A percentile compares a stretch with the other conserved stretches of the same genome.
These are phyloP conservation scores for Pseudocercospora macadamiae DNA, from an alignment of 2,329 filamentous ascomycete genomes.

Conservation along the genomic window DNA sequence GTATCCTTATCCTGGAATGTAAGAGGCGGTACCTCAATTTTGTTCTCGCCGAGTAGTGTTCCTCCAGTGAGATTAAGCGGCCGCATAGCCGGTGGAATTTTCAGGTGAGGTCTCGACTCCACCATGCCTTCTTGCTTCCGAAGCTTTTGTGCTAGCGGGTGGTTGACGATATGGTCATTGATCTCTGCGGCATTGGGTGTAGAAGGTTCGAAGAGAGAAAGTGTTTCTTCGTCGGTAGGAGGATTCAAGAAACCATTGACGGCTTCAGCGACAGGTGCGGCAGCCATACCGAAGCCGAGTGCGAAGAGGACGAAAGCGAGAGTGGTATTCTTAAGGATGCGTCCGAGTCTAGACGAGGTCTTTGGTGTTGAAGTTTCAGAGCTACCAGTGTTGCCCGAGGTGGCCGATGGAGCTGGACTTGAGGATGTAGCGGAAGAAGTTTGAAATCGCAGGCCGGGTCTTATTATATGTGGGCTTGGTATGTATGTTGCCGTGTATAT, in stretches of 20 bases:
- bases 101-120: conserved; percentile 84
- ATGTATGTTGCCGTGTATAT: conserved; percentile 20
- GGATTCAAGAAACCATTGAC: conserved; percentile 56
- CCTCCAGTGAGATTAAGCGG: conserved; percentile 79
- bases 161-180: conserved; percentile 73
- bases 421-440: conserved; percentile 10
- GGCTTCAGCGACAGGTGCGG: conserved; percentile 55
- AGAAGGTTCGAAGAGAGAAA: conserved; percentile 64
- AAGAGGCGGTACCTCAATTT: conserved; percentile 79
- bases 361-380: conserved; percentile 6
- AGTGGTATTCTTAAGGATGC: conserved; percentile 45
- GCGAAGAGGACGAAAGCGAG: conserved; percentile 54
- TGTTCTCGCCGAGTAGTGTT: conserved; percentile 72
- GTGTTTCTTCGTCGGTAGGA: conserved; percentile 72
- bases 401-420: background rate
- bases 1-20: conserved; percentile 68
- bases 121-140: conserved; percentile 67
- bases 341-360: conserved; percentile 13
- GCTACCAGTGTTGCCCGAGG: conserved; percentile 3
- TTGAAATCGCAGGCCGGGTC: conserved; percentile 16
- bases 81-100: conserved; percentile 73
- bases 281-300: conserved; percentile 61
- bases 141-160: conserved; percentile 72
- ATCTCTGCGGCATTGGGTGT: conserved; percentile 60
- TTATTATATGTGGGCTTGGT: conserved; percentile 17